Base-by-base conservation (phyloP, 768 basidiomycete species). In the Serendipita vermifera region DNA sequence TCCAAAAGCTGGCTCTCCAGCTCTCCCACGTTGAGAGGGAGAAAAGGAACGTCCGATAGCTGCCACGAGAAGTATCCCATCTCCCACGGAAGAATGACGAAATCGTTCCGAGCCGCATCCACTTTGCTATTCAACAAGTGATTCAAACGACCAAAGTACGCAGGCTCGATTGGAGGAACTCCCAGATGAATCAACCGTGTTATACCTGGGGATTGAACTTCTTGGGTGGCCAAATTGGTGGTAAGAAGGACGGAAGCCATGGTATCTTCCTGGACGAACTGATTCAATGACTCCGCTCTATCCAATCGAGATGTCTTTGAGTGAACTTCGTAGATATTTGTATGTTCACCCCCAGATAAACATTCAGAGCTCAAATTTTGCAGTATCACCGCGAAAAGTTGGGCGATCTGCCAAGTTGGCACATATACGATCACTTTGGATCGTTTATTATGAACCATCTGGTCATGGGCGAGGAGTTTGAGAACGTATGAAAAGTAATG, bases 181-280 rank as follows among this genome's bases (percentile, higher is more conserved):
- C 94, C 92, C 53, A 99, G 73, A 67, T 97, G 96, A 60, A 98
- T 85, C 59, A 93, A 85, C 35, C 91, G 81, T 0, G 87, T 88
- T 20, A 92, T 86, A 17, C 78, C 80, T 5, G 89, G 89, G 66
- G 93, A 94, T 67, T 94, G 88, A 40, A 93, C 78, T 14, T 88
- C 88, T 57, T 89, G 79, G 20, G 89, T 88, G 27, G 87, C 91
- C 3, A 94, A 82, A 61, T 94, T 91, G 1, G 89, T 91, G 3
- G 82, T 85, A 61, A 96, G 73, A 54, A 94, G 77, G 29, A 96
- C 71, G 2, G 78, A 72, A 0, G 81, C 76, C 3, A 73, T 73
- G 1, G 69, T 65, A 15, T 60, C 73, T 60, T 83, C 79, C 4
- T 57, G 62, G 56, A 82, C 73, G 75, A 89, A 93, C 9, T 60